Evolutionary conservation across 2,329 filamentous ascomycete genomes (phyloP).

Genomic region (Beauveria brongniartii): DNA sequence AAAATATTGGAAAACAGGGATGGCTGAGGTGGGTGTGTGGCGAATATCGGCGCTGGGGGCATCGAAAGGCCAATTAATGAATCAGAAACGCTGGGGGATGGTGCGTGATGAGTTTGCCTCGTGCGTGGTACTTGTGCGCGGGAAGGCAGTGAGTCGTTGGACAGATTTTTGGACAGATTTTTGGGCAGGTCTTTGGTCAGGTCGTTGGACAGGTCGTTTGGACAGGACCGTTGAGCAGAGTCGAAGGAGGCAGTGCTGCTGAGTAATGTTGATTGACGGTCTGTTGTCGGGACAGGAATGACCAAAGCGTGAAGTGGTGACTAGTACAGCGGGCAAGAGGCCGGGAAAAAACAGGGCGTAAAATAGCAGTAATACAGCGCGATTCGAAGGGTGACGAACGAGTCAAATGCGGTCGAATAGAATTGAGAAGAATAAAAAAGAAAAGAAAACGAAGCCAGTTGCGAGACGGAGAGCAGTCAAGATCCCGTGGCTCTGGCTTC

Average conservation of each 20-base stretch:
- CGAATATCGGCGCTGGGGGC: background rate
- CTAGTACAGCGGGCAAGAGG: background rate
- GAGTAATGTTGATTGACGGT: background rate
- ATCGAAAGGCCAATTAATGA: background rate
- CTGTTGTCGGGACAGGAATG: background rate
- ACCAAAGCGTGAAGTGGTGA: background rate
- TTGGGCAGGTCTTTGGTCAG: too few species aligned
- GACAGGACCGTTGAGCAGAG: background rate
- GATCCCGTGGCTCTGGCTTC: slow-evolving; percentile 5
- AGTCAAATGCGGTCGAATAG: background rate
- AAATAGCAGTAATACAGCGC: slow-evolving; percentile 6
- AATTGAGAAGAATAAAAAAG: background rate
- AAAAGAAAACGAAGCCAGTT: slow-evolving; percentile 6
- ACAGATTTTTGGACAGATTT: background rate
- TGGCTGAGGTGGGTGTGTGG: background rate
- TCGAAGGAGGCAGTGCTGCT: background rate
- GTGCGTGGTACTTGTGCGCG: background rate
- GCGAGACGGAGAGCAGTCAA: slow-evolving; percentile 4
- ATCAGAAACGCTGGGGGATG: background rate
- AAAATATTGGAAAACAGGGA: background rate
- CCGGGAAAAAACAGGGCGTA: background rate
- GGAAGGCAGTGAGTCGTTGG: background rate
- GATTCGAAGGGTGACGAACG: background rate
- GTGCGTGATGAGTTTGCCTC: background rate
- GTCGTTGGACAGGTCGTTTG: too few species aligned